Base-by-base conservation (phyloP, 768 basidiomycete genomes). In the Pisolithus sp. region DNA sequence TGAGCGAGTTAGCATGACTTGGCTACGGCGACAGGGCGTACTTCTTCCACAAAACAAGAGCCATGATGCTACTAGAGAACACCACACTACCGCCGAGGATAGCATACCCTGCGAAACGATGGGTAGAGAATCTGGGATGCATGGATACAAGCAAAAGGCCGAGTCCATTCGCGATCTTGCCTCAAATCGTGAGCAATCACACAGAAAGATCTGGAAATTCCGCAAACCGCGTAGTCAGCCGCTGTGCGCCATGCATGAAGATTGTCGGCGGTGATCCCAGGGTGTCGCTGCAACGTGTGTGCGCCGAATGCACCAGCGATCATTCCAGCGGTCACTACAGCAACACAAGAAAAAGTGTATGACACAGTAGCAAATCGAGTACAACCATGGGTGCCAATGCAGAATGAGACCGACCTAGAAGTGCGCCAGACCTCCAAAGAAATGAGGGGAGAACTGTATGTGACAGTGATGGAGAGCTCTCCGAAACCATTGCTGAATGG, bases 111-210 rank as follows among this genome's bases (percentile, higher is more conserved):
- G 86, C 79, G 59, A 87, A 86, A 9, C 73, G 68, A 59, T 86
- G 83, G 1, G 58, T 52, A 0, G 79, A 66, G 60, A 86, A 85
- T 30, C 76, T 75, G 2, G 75, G 80, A 65, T 88, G 83, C 62
- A 80, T 60, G 2, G 86, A 86, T 10, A 86, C 60, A 9, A 79
- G 64, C 59, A 88, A 65, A 50, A 88, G 68, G 0, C 76, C 83
- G 10, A 89, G 73, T 13, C 87, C 87, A 52, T 89, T 87, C 61
- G 75, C 78, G 38, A 86, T 71, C 86, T 89, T 61, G 26, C 7
- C 40, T 9, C 38, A 9, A 40, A n/a, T 13, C 15, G 34, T 58
- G 46, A 65, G 58, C 51, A 34, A 50, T 20, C 13, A 20, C 43
- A 36, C 46, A 34, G 45, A 42, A 18, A 44, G 3, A 52, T 3